Conservation (phyloP, 225 moss, liverwort and hornwort genomes). For the Pseudisothecium myosuroides region DNA sequence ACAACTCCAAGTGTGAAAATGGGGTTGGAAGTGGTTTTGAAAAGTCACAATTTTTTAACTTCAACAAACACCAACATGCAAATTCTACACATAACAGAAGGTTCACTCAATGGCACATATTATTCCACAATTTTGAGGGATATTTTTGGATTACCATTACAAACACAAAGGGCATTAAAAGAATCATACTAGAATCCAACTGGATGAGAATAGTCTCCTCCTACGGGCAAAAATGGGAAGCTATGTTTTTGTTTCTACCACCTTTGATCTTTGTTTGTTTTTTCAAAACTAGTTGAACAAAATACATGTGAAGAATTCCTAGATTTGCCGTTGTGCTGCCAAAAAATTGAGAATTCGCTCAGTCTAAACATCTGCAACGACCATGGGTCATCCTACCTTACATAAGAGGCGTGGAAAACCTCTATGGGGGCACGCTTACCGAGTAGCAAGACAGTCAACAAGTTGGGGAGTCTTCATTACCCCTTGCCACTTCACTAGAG, state of each 20-base stretch:
- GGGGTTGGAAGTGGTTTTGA: background rate
- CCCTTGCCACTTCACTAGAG: background rate
- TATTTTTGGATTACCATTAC: background rate
- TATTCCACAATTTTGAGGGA: background rate
- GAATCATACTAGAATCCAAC: background rate
- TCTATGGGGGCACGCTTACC: background rate
- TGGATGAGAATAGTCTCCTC: background rate
- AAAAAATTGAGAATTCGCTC: background rate
- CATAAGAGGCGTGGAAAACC: background rate
- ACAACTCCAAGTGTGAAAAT: background rate
- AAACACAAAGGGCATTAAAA: background rate
- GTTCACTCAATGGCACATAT: background rate
- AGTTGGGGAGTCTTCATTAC: background rate
- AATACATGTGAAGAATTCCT: background rate
- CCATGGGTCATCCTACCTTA: too few relatives aligned
- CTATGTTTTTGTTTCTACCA: too few relatives aligned
- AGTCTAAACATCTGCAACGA: background rate
- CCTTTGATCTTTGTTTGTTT: background rate
- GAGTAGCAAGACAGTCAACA: background rate
- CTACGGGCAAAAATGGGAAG: too few relatives aligned
- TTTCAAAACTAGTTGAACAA: background rate
- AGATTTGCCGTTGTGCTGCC: fast-evolving
- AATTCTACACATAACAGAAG: background rate
- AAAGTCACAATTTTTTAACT: background rate
- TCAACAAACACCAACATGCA: background rate